Evolutionary conservation across 345 rosid genomes (phyloP).

Genomic region (Corchorus olitorius): DNA sequence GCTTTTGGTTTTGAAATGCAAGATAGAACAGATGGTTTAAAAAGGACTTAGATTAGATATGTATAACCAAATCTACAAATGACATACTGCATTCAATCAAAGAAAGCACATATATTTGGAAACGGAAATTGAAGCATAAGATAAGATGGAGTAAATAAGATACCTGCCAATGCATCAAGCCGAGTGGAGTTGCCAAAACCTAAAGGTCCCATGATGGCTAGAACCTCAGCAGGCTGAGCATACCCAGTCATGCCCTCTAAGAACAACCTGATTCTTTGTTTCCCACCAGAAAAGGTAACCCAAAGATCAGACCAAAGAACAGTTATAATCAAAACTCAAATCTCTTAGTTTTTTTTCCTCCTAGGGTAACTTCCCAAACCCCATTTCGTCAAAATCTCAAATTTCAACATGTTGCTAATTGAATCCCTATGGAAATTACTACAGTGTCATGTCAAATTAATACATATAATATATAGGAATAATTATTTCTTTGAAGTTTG

Average conservation of each 20-base stretch:
- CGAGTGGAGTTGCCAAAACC: constrained; percentile 61
- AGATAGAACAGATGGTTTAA: constrained; percentile 16
- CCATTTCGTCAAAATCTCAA: too few relatives aligned
- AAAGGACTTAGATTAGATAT: too few relatives aligned
- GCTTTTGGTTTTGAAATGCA: background rate
- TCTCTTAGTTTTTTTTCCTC: too few relatives aligned
- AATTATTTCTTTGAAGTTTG: background rate
- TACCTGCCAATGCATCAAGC: constrained; percentile 54
- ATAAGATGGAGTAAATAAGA: too few relatives aligned
- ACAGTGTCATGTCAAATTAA: too few relatives aligned
- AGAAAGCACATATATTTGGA: background rate
- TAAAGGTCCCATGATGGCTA: constrained; percentile 61
- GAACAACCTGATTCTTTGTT: constrained; percentile 27
- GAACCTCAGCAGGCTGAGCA: constrained; percentile 42
- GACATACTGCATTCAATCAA: too few relatives aligned
- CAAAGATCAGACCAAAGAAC: constrained; percentile 24
- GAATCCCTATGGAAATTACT: too few relatives aligned
- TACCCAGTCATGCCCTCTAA: constrained; percentile 41
- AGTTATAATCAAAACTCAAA: too few relatives aligned
- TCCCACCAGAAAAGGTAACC: constrained; percentile 35
- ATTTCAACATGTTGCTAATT: too few relatives aligned
- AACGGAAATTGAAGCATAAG: background rate
- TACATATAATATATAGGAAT: too few relatives aligned
- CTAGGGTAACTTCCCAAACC: too few relatives aligned
- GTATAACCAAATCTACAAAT: too few relatives aligned